Conservation (phyloP, 352 stramenopile species). For the Globisporangium carolinianum region DNA sequence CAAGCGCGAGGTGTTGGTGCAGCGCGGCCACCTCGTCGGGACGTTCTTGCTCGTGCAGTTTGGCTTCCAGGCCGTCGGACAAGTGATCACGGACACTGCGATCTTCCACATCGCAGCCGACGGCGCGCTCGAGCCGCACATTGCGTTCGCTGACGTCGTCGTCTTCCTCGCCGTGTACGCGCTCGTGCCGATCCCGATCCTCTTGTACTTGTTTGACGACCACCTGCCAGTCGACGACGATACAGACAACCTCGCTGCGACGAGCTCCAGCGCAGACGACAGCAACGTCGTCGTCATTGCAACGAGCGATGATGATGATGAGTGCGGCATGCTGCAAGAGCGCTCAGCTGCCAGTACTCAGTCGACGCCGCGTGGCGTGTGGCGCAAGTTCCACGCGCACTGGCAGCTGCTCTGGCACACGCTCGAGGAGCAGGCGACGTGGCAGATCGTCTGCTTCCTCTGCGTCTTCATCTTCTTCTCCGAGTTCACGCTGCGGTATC, state of each 20-base stretch:
- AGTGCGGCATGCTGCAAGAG: slow-evolving; percentile 12
- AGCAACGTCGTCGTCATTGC: slow-evolving; percentile 7
- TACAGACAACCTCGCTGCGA: not conserved
- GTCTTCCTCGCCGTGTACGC: slow-evolving; percentile 30
- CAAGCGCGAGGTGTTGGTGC: slow-evolving; percentile 19
- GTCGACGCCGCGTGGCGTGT: not conserved
- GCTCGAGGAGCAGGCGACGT: slow-evolving; percentile 30
- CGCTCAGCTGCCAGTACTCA: not conserved
- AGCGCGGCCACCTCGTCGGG: slow-evolving; percentile 27
- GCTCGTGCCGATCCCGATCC: slow-evolving; percentile 28
- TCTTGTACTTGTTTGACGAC: slow-evolving; percentile 32
- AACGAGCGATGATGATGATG: slow-evolving; percentile 13
- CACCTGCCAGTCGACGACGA: slow-evolving; percentile 11
- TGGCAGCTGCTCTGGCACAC: slow-evolving; percentile 26
- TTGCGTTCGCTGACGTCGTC: slow-evolving; percentile 23
- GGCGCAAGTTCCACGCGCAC: slow-evolving; percentile 13
- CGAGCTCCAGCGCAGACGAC: slow-evolving; percentile 8
- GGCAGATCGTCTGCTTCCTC: slow-evolving; percentile 30
- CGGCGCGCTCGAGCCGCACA: slow-evolving; percentile 5
- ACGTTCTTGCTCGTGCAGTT: slow-evolving; percentile 34
- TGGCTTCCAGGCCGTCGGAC: slow-evolving; percentile 24
- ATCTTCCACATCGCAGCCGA: slow-evolving; percentile 22
- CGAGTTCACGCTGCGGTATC: slow-evolving; percentile 41
- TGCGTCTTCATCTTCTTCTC: slow-evolving; percentile 41
- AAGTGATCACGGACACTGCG: slow-evolving; percentile 22